Conservation (phyloP, 306 rosid species). For the Dryas drummondii region DNA sequence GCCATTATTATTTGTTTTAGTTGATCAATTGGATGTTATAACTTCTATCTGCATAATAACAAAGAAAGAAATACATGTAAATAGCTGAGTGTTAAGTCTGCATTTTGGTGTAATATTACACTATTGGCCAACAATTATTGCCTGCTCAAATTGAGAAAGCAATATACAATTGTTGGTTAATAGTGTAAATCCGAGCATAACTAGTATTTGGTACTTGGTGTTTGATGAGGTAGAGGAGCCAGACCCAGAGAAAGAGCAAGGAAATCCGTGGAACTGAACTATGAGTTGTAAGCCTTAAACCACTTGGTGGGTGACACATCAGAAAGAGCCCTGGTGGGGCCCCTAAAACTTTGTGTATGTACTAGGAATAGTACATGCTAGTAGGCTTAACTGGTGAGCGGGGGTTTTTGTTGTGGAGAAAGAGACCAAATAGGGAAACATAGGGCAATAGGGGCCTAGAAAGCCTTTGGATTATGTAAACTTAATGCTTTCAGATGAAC, state of each 20-base stretch:
- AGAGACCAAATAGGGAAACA: constrained; percentile 29
- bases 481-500: constrained; percentile 28
- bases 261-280: constrained; percentile 28
- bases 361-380: constrained; percentile 34
- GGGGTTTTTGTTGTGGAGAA: constrained; percentile 18
- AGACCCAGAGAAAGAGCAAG: constrained; percentile 26
- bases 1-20: too few species aligned
- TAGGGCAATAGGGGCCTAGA: constrained; percentile 34
- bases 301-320: constrained; percentile 91
- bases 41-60: too few species aligned
- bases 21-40: too few species aligned
- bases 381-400: constrained; percentile 26
- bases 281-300: constrained; percentile 78
- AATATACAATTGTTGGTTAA: not conserved
- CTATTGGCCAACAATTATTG: too few species aligned
- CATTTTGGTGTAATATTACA: too few species aligned
- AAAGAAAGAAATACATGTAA: too few species aligned
- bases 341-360: constrained; percentile 25
- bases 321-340: constrained; percentile 49
- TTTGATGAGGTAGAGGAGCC: constrained; percentile 24
- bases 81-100: too few species aligned
- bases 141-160: too few species aligned
- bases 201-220: not conserved
- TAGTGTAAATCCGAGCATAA: not conserved
- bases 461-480: constrained; percentile 40